Evolutionary conservation across 805 yeast species (phyloP), one percentile per base, ranked within the genome.

Genomic region (Teunomyces kruisii): DNA sequence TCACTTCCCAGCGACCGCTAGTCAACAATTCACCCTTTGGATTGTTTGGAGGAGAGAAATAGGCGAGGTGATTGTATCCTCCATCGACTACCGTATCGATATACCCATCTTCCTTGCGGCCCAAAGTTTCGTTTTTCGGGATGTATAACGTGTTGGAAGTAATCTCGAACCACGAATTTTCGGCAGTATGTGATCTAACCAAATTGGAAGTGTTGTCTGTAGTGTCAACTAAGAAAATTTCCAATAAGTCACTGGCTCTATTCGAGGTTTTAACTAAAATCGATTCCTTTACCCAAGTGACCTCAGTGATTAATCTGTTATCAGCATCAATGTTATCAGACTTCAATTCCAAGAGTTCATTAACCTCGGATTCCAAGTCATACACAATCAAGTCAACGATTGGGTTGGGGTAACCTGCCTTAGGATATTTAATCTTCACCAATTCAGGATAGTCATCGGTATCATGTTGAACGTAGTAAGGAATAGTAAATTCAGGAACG

Each of bases 1-100:
- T 86, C n/a, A 94, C 96, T 63, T 94, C 99, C 96, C 96, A 94
- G 0, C 76, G 66, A 6, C 99, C 99, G 1, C 54, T 46, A 6
- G 96, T 74, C 16, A 85, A 61, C 4, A 84, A 62, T 19, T 75
- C 71, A 1, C 81, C 81, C 5, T 37, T 36, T 0, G 65, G 54
- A 28, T 75, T 58, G 4, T 64, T 57, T 2, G 89, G 80, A 4
- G 96, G 94, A 2, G 87, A 71, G 60, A 81, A 94, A 63, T 86
- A 91, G 0, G 90, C 98, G 50, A 94, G 70, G 63, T 94, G 99
- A 49, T 77, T 79, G 59, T 64, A 84, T 0, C 86, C 84, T 48
- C 79, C 70, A 28, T 70, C 73, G 13, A 76, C 80, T 10, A 81
- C 73, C 1, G 91, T 76, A 62, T 94, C 99, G 46, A 94, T 78